Conservation (phyloP, 805 yeast genomes). For the Scheffersomyces ergatensis region DNA sequence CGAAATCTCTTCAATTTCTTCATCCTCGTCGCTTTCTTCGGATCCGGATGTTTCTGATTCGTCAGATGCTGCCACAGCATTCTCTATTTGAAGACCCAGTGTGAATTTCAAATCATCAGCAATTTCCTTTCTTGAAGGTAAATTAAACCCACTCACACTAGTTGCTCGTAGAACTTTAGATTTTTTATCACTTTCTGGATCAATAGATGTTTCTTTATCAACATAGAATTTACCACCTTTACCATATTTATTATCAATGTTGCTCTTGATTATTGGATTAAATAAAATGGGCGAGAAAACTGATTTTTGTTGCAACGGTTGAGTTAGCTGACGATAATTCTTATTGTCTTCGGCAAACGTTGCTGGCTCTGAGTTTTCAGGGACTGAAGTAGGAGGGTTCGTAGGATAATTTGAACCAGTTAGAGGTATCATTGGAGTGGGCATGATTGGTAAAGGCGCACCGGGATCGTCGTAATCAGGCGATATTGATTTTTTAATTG, state of each 20-base stretch:
- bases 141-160: constrained; percentile 29
- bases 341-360: background rate
- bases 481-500: constrained; percentile 25
- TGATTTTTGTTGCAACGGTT: constrained; percentile 38
- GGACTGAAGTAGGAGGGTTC: constrained; percentile 8
- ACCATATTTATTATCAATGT: constrained; percentile 82
- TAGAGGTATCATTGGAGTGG: constrained; percentile 44
- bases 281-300: constrained; percentile 80
- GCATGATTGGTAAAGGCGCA: constrained; percentile 67
- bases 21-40: constrained; percentile 40
- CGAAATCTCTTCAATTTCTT: constrained; percentile 17
- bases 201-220: constrained; percentile 26
- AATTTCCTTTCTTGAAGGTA: constrained; percentile 7
- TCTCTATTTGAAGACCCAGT: constrained; percentile 3
- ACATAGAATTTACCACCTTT: constrained; percentile 90
- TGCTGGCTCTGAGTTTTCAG: background rate
- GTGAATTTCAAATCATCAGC: constrained; percentile 3
- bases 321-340: background rate
- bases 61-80: constrained; percentile 9
- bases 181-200: constrained; percentile 16
- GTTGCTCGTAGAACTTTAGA: constrained; percentile 28
- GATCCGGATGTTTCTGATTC: constrained; percentile 6
- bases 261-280: constrained; percentile 72
- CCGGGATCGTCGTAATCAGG: constrained; percentile 78
- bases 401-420: constrained; percentile 6